Percentiles rank a stretch among this genome's conserved stretches.
phyloP scores from a whole-genome alignment of 192 early-diverging fungal species.

The Mortierella alpina region DNA sequence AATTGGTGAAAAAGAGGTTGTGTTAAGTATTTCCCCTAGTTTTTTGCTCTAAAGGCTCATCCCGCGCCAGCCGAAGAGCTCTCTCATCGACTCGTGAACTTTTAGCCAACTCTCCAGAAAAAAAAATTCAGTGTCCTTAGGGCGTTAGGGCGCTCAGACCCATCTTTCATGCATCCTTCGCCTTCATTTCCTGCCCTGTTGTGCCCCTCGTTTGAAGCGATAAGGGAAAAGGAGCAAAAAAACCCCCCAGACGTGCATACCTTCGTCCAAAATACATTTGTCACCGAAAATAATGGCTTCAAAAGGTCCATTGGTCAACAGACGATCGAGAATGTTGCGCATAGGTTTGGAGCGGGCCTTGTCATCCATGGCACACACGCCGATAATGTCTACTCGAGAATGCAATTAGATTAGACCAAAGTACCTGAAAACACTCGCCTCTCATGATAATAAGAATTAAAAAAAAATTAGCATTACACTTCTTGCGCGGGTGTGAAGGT shows the following conservation, averaged over 20 bases:
- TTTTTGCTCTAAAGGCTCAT: too few relatives aligned
- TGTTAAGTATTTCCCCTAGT: neutral
- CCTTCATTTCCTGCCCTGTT: neutral
- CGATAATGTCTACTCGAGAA: conserved; percentile 66
- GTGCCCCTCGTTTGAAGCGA: neutral
- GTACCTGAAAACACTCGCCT: neutral
- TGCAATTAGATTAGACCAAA: neutral
- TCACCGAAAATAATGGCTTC: conserved; percentile 93
- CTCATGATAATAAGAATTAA: neutral
- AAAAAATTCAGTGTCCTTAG: neutral
- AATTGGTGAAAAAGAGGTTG: neutral
- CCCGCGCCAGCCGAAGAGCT: too few relatives aligned
- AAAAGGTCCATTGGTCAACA: conserved; percentile 73
- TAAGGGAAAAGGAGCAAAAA: neutral
- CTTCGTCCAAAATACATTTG: conserved; percentile 94
- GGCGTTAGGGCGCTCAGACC: too few relatives aligned
- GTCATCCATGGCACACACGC: conserved; percentile 88
- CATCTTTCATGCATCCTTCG: too few relatives aligned
- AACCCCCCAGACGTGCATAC: conserved; percentile 44
- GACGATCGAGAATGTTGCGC: conserved; percentile 85
- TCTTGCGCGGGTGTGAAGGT: conserved; percentile 39
- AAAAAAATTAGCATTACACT: conserved; percentile 20
- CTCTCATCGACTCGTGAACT: too few relatives aligned
- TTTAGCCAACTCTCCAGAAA: neutral
- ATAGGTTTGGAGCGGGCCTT: conserved; percentile 95